Evolutionary conservation across 140 eudicot species (phyloP).

Genomic region (Cichorium intybus): DNA sequence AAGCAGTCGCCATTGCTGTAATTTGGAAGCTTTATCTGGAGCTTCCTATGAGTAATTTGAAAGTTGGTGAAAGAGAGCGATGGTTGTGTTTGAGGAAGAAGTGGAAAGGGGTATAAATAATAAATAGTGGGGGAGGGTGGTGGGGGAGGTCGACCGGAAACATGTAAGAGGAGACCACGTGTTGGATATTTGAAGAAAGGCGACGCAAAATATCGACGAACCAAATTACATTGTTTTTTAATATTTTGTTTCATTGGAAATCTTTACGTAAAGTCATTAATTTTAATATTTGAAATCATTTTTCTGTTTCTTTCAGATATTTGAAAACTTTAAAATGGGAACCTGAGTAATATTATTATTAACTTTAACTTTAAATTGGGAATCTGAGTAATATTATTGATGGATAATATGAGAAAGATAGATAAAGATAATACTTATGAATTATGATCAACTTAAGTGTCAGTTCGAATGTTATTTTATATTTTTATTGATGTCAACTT

Average conservation of each 20-base stretch:
- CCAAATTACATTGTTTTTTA: slow-evolving; percentile 7
- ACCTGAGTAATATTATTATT: too few relatives aligned
- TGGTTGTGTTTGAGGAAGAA: background rate
- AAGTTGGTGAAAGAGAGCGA: slow-evolving; percentile 4
- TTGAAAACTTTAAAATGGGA: too few relatives aligned
- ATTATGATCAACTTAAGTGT: too few relatives aligned
- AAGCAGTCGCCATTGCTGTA: slow-evolving; percentile 36
- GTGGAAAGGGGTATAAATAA: slow-evolving; percentile 37
- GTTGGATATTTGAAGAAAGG: slow-evolving; percentile 32
- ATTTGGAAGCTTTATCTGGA: background rate
- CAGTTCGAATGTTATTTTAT: too few relatives aligned
- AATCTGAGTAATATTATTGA: too few relatives aligned
- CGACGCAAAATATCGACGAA: slow-evolving; percentile 13
- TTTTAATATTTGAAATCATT: too few relatives aligned
- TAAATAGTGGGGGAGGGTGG: slow-evolving; percentile 40
- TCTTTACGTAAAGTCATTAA: too few relatives aligned
- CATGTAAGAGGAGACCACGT: slow-evolving; percentile 45
- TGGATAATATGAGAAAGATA: too few relatives aligned
- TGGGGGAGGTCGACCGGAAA: slow-evolving; percentile 28
- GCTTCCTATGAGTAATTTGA: background rate
- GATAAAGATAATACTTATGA: too few relatives aligned
- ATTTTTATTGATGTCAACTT: too few relatives aligned
- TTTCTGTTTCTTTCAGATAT: too few relatives aligned
- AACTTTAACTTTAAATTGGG: too few relatives aligned
- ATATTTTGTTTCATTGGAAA: background rate